A percentile compares a stretch with the other conserved stretches of the same genome.
These are phyloP conservation scores for Camellia granthamiana DNA, from an alignment of 148 eudicot genomes.

Conservation along the genomic window DNA sequence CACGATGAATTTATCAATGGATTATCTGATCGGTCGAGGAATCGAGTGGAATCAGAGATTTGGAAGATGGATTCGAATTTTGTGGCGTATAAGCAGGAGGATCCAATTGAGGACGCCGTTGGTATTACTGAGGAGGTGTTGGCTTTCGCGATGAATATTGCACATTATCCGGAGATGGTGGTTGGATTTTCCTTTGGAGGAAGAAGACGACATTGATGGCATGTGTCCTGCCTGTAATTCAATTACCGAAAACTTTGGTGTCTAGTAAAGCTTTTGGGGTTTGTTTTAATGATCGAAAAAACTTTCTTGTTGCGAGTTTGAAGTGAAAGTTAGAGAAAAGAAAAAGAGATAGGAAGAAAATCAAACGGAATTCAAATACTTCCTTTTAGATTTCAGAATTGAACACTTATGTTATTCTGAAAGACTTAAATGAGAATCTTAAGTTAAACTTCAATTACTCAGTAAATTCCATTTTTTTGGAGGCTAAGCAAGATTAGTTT, in stretches of 20 bases:
- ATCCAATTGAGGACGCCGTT: conserved; percentile 32
- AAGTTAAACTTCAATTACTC: too few species aligned
- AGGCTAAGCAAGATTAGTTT: too few species aligned
- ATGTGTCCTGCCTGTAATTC: neutral
- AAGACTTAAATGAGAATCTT: too few species aligned
- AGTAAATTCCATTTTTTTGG: too few species aligned
- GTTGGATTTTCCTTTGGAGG: conserved; percentile 83
- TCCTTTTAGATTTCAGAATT: too few species aligned
- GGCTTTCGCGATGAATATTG: conserved; percentile 74
- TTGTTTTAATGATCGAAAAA: too few species aligned
- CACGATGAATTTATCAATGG: neutral
- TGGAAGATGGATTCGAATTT: neutral
- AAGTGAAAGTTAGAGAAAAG: too few species aligned
- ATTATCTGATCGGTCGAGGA: conserved; percentile 3
- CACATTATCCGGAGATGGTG: conserved; percentile 85
- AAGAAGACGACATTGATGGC: conserved; percentile 63
- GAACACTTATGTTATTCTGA: too few species aligned
- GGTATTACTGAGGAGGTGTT: conserved; percentile 79
- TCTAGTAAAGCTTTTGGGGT: too few species aligned
- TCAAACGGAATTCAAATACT: too few species aligned
- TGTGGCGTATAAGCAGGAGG: conserved; percentile 26
- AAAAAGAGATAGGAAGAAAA: too few species aligned
- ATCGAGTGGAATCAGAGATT: conserved; percentile 16
- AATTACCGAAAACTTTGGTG: neutral
- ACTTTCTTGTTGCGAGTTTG: too few species aligned